Percentiles rank a stretch among this genome's conserved stretches.
phyloP scores from a whole-genome alignment of 1,139 yeast species.

The Candida pseudoviswanathii region DNA sequence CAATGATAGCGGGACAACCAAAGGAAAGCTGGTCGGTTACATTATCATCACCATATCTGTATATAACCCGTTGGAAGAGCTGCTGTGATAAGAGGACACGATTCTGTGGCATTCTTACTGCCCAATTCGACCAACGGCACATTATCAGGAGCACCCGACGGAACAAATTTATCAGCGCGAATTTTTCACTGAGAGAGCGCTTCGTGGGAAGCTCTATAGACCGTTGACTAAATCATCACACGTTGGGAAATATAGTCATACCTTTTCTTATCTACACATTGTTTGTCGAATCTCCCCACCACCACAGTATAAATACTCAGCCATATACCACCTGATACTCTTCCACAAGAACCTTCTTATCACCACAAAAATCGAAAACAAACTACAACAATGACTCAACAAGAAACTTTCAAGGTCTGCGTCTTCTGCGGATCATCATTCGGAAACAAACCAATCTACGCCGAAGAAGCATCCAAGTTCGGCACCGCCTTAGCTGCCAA shows the following conservation, averaged over 20 bases:
- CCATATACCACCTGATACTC: not conserved
- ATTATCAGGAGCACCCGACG: slow-evolving; percentile 3
- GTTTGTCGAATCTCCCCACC: not conserved
- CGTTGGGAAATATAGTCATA: not conserved
- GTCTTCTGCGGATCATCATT: slow-evolving; percentile 87
- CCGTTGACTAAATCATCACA: too few relatives aligned
- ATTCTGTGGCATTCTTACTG: not conserved
- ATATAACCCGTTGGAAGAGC: not conserved
- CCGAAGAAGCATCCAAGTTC: slow-evolving; percentile 56
- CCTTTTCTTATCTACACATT: not conserved
- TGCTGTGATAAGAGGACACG: not conserved
- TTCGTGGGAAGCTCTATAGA: too few relatives aligned
- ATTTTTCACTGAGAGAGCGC: not conserved
- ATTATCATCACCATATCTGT: too few relatives aligned
- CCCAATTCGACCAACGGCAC: not conserved
- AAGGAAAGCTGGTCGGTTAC: too few relatives aligned
- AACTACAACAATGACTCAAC: slow-evolving; percentile 7
- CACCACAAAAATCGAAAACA: not conserved
- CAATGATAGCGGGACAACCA: too few relatives aligned
- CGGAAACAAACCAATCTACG: slow-evolving; percentile 57
- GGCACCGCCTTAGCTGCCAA: slow-evolving; percentile 61
- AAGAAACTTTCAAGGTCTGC: slow-evolving; percentile 42
- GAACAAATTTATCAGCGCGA: not conserved
- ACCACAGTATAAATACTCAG: not conserved
- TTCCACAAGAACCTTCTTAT: not conserved